phyloP scores from a whole-genome alignment of 2,329 filamentous ascomycete genomes.

The Pseudogymnoascus sp. region DNA sequence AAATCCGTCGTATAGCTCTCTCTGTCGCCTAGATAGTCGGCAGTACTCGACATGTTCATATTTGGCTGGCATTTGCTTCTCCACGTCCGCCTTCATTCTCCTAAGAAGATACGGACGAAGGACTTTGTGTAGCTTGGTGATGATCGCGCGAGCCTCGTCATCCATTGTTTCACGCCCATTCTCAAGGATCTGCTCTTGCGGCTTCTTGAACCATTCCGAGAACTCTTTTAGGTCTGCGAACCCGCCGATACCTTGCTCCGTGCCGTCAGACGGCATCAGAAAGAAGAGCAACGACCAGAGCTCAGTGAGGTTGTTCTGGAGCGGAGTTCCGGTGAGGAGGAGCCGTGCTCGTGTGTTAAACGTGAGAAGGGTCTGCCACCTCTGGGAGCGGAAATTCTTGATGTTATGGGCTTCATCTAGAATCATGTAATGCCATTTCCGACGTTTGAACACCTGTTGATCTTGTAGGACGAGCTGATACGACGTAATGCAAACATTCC shows the following conservation, averaged over 20 bases:
- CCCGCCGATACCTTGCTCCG: conserved; percentile 69
- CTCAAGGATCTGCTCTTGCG: conserved; percentile 91
- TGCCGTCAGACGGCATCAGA: conserved; percentile 75
- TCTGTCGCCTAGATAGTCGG: conserved; percentile 86
- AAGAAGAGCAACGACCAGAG: conserved; percentile 97
- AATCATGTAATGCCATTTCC: conserved; percentile 96
- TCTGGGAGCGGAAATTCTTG: conserved; percentile 97
- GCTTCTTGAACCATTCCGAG: conserved; percentile 89
- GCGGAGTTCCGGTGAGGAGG: conserved; percentile 82
- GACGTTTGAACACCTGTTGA: conserved; percentile 83
- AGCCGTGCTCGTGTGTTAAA: conserved; percentile 86
- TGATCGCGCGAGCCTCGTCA: conserved; percentile 83
- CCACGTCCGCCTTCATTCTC: conserved; percentile 88
- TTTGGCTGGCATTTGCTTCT: conserved; percentile 98
- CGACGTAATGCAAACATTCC: conserved; percentile 96
- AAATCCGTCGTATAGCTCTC: conserved; percentile 94
- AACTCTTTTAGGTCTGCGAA: conserved; percentile 96
- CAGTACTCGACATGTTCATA: conserved; percentile 97
- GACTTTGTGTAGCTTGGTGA: conserved; percentile 88
- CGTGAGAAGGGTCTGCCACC: conserved; percentile 90
- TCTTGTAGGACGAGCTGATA: conserved; percentile 95
- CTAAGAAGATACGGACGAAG: conserved; percentile 85
- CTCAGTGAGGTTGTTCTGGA: conserved; percentile 95
- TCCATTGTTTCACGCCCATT: conserved; percentile 91
- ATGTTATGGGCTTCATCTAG: conserved; percentile 98